Base-by-base conservation (phyloP, 2,329 filamentous ascomycete genomes). In the Xylaria sp. region DNA sequence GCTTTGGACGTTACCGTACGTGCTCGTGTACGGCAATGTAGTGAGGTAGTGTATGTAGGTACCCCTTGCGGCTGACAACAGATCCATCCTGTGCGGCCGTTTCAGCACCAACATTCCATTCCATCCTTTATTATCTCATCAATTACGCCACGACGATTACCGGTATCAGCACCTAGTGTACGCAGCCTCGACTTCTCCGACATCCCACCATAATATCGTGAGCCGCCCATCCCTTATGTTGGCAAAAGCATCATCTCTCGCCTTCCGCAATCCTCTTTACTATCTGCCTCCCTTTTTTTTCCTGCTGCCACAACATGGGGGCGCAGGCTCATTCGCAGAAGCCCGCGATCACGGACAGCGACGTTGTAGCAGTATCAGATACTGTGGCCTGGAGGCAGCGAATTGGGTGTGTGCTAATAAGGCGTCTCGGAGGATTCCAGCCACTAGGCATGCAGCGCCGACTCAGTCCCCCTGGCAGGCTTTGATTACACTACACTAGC, bases 401-500 rank as follows among this genome's bases (percentile, higher is more conserved):
- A 62, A 57, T 66, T 62, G 68, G 50, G 60, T 64, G 70, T 32
- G 54, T 53, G 60, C 60, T 62, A 66, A 64, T 63, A 63, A 65
- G 40, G 61, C 57, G 63, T 66, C 54, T 75, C 75, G 75, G 75
- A 72, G 71, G 72, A 73, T 72, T 73, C 75, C 75, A 75, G 71
- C 73, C 69, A 74, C 68, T 73, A 68, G 37, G 37, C 40, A 50
- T 53, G 62, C 68, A 65, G 70, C 66, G 65, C 70, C 66, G 74
- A 74, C 68, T 75, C 74, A 77, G 72, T 66, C 63, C 69, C 71
- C 68, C 32, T 35, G 72, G 71, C 71, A 71, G 65, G 71, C 66
- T 72, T 69, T 74, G 66, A 72, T 72, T 70, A 68, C 67, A 69
- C 65, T 68, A 68, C 32, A 10, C 32, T 35, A 35, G 32, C n/a